A percentile compares a stretch with the other conserved stretches of the same genome.
These are phyloP conservation scores for Thelonectria discophora DNA, from an alignment of 2,329 filamentous ascomycete species.

Conservation along the genomic window DNA sequence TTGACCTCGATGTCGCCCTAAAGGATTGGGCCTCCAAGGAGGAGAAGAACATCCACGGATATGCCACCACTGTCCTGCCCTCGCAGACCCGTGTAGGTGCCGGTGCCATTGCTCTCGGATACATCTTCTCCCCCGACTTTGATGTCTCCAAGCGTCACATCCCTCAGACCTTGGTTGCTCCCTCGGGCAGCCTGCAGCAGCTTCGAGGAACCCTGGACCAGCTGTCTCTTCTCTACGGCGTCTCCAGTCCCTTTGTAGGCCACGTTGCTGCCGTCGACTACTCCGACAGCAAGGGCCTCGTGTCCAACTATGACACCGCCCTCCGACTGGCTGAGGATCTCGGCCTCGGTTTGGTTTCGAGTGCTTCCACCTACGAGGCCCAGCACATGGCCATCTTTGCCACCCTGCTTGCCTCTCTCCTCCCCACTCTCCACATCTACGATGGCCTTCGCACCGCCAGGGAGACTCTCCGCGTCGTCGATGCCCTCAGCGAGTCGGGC, in stretches of 20 bases:
- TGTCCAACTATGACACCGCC: constrained; percentile 86
- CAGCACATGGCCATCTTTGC: constrained; percentile 96
- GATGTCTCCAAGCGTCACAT: constrained; percentile 90
- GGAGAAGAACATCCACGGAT: constrained; percentile 83
- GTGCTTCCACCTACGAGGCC: constrained; percentile 85
- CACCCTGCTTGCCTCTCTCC: constrained; percentile 78
- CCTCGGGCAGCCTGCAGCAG: constrained; percentile 81
- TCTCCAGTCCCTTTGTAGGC: constrained; percentile 91
- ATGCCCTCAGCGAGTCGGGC: constrained; percentile 77
- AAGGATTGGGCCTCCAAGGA: constrained; percentile 76
- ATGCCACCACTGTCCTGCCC: constrained; percentile 77
- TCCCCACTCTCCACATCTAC: constrained; percentile 89
- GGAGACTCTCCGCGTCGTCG: constrained; percentile 83
- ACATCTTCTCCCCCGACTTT: constrained; percentile 98
- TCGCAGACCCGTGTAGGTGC: constrained; percentile 91
- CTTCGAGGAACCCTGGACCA: constrained; percentile 89
- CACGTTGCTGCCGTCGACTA: constrained; percentile 95
- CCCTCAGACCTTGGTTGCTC: constrained; percentile 89
- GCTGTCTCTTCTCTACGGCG: constrained; percentile 87
- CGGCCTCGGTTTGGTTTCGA: constrained; percentile 85
- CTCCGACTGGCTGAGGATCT: constrained; percentile 88
- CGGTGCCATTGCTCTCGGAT: constrained; percentile 90
- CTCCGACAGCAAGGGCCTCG: constrained; percentile 71
- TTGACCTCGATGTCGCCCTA: constrained; percentile 86
- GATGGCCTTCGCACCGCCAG: constrained; percentile 85